Evolutionary conservation across 495 filamentous ascomycete genomes (phyloP).

Genomic region (Penicillium odoratum): DNA sequence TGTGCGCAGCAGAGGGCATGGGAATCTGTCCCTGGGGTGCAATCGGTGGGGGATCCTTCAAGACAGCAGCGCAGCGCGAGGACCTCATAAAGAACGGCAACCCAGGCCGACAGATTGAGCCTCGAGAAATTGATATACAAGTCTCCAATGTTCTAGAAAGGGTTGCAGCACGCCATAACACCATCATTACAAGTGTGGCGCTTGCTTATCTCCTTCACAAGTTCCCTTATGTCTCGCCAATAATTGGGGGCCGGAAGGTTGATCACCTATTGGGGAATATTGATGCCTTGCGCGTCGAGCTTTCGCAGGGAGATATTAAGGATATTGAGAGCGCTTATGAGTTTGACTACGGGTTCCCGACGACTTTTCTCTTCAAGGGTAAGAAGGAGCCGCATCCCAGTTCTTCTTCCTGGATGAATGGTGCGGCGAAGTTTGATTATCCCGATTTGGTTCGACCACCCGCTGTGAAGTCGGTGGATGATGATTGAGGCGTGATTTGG

Average conservation of each 20-base stretch:
- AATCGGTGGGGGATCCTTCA: constrained; percentile 49
- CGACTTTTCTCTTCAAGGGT: constrained; percentile 43
- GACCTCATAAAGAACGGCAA: constrained; percentile 22
- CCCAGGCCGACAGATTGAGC: constrained; percentile 19
- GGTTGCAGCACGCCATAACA: constrained; percentile 57
- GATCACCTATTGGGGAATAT: constrained; percentile 69
- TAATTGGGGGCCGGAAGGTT: constrained; percentile 65
- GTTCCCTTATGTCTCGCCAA: constrained; percentile 74
- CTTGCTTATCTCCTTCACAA: constrained; percentile 75
- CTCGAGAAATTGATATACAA: constrained; percentile 16
- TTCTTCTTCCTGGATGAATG: constrained; percentile 18
- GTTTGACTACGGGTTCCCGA: constrained; percentile 66
- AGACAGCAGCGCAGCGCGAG: constrained; percentile 22
- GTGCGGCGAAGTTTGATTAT: constrained; percentile 25
- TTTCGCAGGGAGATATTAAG: constrained; percentile 61
- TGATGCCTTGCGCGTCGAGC: constrained; percentile 57
- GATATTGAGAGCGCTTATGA: constrained; percentile 62
- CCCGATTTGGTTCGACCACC: constrained; percentile 21
- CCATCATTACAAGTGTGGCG: constrained; percentile 50
- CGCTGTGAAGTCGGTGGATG: constrained; percentile 22
- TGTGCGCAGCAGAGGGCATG: constrained; percentile 55
- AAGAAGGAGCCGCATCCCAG: constrained; percentile 22
- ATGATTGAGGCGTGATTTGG: background rate
- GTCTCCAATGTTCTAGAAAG: constrained; percentile 59
- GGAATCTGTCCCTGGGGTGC: constrained; percentile 57